phyloP scores from a whole-genome alignment of 106 monocot species.

The Ottelia alismoides region DNA sequence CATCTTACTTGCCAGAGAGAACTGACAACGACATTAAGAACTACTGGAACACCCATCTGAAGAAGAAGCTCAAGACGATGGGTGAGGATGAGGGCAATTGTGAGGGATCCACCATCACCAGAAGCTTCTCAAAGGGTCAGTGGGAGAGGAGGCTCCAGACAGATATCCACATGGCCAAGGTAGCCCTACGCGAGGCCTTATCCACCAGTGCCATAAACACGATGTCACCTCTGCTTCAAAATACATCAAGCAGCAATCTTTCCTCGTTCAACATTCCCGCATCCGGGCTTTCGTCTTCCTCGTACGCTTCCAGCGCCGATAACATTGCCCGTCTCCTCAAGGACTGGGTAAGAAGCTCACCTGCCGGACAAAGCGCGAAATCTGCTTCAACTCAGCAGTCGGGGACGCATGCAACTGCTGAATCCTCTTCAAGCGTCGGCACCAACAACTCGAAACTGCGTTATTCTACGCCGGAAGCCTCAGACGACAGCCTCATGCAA shows the following conservation, averaged over 20 bases:
- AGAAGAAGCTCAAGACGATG: slow-evolving; percentile 22
- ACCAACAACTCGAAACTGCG: no score
- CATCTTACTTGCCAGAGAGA: slow-evolving; percentile 17
- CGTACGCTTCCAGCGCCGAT: background rate
- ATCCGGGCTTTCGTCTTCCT: background rate
- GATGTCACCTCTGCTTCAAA: no score
- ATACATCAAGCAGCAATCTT: slow-evolving; percentile 12
- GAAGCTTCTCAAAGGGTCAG: slow-evolving; percentile 33
- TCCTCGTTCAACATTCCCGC: background rate
- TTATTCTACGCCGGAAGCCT: background rate
- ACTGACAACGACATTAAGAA: slow-evolving; percentile 17
- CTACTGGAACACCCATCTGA: slow-evolving; percentile 17
- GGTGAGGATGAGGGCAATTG: no score
- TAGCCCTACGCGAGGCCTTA: slow-evolving; percentile 26
- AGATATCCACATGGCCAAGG: slow-evolving; percentile 30
- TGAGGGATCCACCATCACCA: no score
- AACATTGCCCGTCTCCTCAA: background rate
- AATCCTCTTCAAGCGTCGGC: no score
- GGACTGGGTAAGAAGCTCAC: background rate
- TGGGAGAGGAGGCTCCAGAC: slow-evolving; percentile 48
- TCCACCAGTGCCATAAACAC: no score
- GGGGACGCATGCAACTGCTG: no score
- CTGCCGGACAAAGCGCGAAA: no score
- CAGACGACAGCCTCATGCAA: background rate
- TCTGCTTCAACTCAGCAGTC: no score